These are phyloP conservation scores for Fagopyrum tataricum DNA, from an alignment of 148 eudicot species.

Conservation along the genomic window DNA sequence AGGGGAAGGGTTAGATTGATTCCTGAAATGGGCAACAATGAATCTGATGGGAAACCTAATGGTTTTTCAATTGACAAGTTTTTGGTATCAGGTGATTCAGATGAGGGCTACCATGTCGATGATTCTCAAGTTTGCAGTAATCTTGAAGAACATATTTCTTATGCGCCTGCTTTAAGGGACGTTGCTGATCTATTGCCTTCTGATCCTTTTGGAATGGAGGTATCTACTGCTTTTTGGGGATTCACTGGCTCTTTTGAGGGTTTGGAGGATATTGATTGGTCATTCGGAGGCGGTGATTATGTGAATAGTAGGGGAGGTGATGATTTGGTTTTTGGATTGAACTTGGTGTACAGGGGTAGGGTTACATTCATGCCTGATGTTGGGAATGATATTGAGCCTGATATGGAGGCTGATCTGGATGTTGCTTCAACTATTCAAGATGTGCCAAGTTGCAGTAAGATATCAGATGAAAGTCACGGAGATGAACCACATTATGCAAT, in stretches of 20 bases:
- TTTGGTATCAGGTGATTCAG: slow-evolving; percentile 3
- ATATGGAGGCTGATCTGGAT: slow-evolving; percentile 1
- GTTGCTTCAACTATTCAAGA: not conserved
- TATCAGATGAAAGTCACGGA: not conserved
- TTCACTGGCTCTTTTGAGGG: slow-evolving; percentile 7
- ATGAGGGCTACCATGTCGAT: not conserved
- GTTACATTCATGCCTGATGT: slow-evolving; percentile 10
- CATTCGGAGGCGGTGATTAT: not conserved
- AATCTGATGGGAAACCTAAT: slow-evolving; percentile 10
- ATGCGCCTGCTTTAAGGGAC: not conserved
- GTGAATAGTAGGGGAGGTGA: slow-evolving; percentile 5
- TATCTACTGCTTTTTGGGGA: slow-evolving; percentile 8
- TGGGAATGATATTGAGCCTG: not conserved
- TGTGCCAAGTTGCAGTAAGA: not conserved
- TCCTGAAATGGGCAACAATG: slow-evolving; percentile 10
- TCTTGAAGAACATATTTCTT: not conserved
- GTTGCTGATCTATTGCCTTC: slow-evolving; percentile 12
- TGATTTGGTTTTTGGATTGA: slow-evolving; percentile 1
- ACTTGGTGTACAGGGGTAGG: slow-evolving; percentile 14
- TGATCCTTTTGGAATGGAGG: slow-evolving; percentile 16
- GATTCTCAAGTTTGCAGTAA: not conserved
- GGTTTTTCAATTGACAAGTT: slow-evolving; percentile 4
- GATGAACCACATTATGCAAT: slow-evolving; percentile 15
- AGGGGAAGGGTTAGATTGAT: slow-evolving; percentile 9
- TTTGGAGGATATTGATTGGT: slow-evolving; percentile 11